These are phyloP conservation scores for Juncus inflexus DNA, from an alignment of 176 grass and related monocot species.

Conservation along the genomic window DNA sequence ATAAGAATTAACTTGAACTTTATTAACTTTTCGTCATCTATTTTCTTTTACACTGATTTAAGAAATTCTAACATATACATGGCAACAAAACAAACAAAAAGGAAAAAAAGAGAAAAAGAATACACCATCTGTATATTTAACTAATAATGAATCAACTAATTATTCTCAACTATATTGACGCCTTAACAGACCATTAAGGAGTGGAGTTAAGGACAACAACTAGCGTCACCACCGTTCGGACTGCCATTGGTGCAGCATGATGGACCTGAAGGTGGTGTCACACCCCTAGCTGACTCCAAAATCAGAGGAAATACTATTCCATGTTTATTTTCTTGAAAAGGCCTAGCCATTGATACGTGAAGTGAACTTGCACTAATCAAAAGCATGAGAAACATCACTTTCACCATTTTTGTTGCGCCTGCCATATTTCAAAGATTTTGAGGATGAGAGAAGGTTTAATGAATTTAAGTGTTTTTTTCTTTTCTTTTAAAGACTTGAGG, in stretches of 20 bases:
- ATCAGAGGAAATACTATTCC: not conserved
- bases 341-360: slow-evolving; percentile 7
- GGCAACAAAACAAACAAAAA: no score
- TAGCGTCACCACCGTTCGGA: not conserved
- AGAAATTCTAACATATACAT: no score
- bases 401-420: slow-evolving; percentile 5
- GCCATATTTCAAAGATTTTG: not conserved
- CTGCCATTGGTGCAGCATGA: not conserved
- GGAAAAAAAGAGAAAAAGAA: no score
- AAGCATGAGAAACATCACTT: not conserved
- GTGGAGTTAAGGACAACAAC: not conserved
- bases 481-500: not conserved
- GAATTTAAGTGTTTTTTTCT: not conserved
- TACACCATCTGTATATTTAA: no score
- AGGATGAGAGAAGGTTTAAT: no score
- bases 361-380: not conserved
- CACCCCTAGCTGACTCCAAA: not conserved
- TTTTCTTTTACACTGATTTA: no score
- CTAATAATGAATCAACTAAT: no score
- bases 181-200: not conserved
- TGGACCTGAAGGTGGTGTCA: not conserved
- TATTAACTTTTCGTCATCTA: no score
- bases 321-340: slow-evolving; percentile 7
- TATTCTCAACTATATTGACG: no score
- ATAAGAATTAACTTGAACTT: no score